These are phyloP conservation scores for Emergomyces africanus DNA, from an alignment of 2,329 filamentous ascomycete genomes.

Conservation along the genomic window DNA sequence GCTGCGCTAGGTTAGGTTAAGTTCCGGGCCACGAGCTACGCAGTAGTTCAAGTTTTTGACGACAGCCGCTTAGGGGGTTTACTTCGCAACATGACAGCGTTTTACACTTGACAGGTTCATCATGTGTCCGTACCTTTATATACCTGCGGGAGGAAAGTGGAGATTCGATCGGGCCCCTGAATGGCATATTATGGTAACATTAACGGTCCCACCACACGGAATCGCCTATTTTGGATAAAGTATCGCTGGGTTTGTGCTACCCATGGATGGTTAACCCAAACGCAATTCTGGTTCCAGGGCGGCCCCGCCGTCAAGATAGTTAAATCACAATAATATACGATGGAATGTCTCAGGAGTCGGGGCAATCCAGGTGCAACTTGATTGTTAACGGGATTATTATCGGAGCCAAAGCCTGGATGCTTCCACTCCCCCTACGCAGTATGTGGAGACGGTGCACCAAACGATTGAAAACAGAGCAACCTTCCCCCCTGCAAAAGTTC, in stretches of 20 bases:
- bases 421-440: not conserved
- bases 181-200: not conserved
- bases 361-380: not conserved
- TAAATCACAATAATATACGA: not conserved
- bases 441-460: not conserved
- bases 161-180: not conserved
- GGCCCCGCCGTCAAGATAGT: not conserved
- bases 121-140: not conserved
- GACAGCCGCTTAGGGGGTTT: not conserved
- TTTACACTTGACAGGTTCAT: not conserved
- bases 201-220: not conserved
- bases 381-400: not conserved
- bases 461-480: not conserved
- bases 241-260: not conserved
- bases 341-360: not conserved
- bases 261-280: not conserved
- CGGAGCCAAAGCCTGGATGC: not conserved
- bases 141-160: not conserved
- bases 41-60: too few relatives aligned
- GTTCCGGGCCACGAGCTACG: too few relatives aligned
- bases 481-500: not conserved
- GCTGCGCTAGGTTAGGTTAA: too few relatives aligned
- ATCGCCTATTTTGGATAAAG: not conserved
- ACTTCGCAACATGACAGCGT: not conserved
- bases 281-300: not conserved